Evolutionary conservation across 176 grass and related monocot genomes (phyloP).

Genomic region (Phragmites australis): DNA sequence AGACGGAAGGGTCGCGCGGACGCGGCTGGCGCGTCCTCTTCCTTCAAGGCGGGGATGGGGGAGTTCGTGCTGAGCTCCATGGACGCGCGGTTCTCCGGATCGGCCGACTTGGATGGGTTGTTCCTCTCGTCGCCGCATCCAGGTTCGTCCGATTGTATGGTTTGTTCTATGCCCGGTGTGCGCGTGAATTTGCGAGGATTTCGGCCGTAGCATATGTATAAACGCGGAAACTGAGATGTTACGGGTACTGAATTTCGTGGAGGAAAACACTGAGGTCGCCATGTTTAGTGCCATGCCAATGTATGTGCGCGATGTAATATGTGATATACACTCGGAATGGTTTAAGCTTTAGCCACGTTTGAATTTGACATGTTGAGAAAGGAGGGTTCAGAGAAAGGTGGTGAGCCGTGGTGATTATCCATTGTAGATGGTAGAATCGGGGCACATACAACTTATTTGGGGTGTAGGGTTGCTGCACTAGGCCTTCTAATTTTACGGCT

Average conservation of each 20-base stretch:
- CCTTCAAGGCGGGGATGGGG: conserved; percentile 46
- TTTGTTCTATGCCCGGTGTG: not conserved
- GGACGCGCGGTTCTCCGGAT: conserved; percentile 65
- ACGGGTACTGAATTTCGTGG: not conserved
- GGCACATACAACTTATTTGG: not conserved
- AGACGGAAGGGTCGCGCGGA: conserved; percentile 37
- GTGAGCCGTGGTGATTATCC: not conserved
- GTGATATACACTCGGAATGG: not conserved
- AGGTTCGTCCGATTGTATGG: conserved; percentile 35
- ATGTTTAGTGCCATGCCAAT: not conserved
- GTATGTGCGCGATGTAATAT: not conserved
- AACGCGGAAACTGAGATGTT: not conserved
- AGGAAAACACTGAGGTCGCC: not conserved
- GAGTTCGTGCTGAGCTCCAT: conserved; percentile 64
- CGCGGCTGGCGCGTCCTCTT: conserved; percentile 35
- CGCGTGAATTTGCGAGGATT: not conserved
- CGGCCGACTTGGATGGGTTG: conserved; percentile 37
- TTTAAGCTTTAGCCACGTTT: not conserved
- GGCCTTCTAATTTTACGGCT: not conserved
- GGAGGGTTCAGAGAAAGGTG: not conserved
- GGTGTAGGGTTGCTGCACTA: not conserved
- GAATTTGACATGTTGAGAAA: not conserved
- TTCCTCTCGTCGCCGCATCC: conserved; percentile 19
- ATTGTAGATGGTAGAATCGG: not conserved
- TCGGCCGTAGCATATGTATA: not conserved